phyloP scores from a whole-genome alignment of 1,139 yeast species.

The Debaryomyces psychrophilus region DNA sequence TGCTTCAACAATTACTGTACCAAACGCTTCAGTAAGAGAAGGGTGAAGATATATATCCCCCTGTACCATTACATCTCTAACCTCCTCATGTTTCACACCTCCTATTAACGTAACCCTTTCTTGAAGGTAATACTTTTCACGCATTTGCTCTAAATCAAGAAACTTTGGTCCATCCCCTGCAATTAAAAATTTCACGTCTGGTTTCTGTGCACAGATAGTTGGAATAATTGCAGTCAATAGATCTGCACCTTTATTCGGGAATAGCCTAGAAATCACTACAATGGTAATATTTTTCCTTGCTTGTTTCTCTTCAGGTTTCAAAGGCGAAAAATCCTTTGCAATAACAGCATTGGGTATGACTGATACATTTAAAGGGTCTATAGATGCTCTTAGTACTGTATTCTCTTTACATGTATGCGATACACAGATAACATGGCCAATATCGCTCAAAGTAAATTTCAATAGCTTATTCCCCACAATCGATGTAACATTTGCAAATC shows the following conservation, averaged over 20 bases:
- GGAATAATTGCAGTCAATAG: constrained; percentile 86
- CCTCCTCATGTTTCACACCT: constrained; percentile 88
- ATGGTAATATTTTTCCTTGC: constrained; percentile 56
- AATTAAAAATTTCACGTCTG: constrained; percentile 73
- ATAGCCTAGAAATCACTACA: constrained; percentile 87
- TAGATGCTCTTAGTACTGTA: constrained; percentile 82
- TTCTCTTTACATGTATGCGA: constrained; percentile 97
- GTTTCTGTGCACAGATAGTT: constrained; percentile 65
- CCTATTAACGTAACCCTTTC: constrained; percentile 88
- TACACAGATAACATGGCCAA: constrained; percentile 93
- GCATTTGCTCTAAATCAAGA: constrained; percentile 91
- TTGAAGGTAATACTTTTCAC: constrained; percentile 83
- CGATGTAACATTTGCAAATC: constrained; percentile 84
- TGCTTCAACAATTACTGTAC: constrained; percentile 96
- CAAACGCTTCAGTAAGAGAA: constrained; percentile 95
- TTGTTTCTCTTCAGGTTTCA: constrained; percentile 19
- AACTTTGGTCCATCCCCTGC: constrained; percentile 99
- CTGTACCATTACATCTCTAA: constrained; percentile 86
- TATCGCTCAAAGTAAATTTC: constrained; percentile 81
- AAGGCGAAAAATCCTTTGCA: constrained; percentile 77
- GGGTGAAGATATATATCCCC: constrained; percentile 96
- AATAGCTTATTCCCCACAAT: constrained; percentile 85
- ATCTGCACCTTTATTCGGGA: constrained; percentile 97
- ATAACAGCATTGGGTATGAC: constrained; percentile 98
- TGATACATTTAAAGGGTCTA: constrained; percentile 76